Evolutionary conservation across 106 monocot genomes (phyloP).

Genomic region (Amphibolis antarctica): DNA sequence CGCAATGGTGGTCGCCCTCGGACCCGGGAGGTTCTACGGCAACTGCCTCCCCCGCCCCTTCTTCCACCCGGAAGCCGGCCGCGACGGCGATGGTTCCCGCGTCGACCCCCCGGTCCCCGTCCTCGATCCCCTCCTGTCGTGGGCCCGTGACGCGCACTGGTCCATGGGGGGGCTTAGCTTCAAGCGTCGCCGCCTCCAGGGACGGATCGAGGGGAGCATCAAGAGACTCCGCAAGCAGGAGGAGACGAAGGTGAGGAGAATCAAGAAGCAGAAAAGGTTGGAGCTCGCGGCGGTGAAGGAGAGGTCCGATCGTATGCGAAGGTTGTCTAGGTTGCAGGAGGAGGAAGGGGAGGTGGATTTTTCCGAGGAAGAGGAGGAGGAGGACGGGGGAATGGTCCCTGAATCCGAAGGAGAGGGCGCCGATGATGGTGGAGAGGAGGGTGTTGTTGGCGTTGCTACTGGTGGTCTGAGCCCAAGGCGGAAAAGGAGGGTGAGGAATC

Average conservation of each 20-base stretch:
- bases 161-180: conserved; percentile 79
- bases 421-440: not conserved
- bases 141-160: conserved; percentile 87
- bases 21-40: conserved; percentile 73
- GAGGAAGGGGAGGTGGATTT: not conserved
- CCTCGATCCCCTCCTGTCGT: conserved; percentile 49
- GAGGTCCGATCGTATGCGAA: not conserved
- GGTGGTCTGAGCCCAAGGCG: not conserved
- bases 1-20: conserved; percentile 55
- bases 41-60: conserved; percentile 67
- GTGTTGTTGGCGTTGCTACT: not conserved
- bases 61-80: conserved; percentile 25
- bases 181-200: conserved; percentile 60
- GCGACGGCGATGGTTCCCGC: conserved; percentile 28
- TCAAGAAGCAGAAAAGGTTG: conserved; percentile 1
- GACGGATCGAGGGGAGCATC: conserved; percentile 76
- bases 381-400: not conserved
- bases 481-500: conserved; percentile 34
- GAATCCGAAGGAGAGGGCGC: conserved; percentile 1
- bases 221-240: conserved; percentile 37
- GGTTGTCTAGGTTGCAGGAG: not conserved
- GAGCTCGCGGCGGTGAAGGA: not conserved
- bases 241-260: conserved; percentile 4
- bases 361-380: not conserved
- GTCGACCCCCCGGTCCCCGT: conserved; percentile 51